These are phyloP conservation scores for Zygosaccharomyces sapae DNA, from an alignment of 1,139 yeast species.

Conservation along the genomic window DNA sequence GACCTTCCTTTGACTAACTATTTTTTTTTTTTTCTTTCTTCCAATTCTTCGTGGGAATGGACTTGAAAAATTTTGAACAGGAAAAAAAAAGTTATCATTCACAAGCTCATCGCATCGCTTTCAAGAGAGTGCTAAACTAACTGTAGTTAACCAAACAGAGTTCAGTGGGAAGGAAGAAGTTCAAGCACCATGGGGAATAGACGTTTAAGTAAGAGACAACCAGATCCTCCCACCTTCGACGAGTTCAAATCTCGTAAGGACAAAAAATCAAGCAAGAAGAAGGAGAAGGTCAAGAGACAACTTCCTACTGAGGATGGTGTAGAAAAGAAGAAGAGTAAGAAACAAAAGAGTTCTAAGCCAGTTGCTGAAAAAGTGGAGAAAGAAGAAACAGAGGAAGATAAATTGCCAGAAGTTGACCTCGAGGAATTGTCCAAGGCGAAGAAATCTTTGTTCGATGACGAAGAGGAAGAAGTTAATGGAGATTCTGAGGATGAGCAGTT, in stretches of 20 bases:
- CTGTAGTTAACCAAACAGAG: neutral
- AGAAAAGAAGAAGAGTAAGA: slow-evolving; percentile 30
- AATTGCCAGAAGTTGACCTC: slow-evolving; percentile 58
- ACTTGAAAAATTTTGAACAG: slow-evolving; percentile 14
- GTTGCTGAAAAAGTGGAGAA: slow-evolving; percentile 26
- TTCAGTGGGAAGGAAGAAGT: neutral
- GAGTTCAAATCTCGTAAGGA: slow-evolving; percentile 65
- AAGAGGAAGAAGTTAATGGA: slow-evolving; percentile 41
- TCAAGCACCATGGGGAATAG: slow-evolving; percentile 63
- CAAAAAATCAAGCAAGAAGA: slow-evolving; percentile 39
- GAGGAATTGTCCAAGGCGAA: slow-evolving; percentile 64
- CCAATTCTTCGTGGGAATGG: neutral
- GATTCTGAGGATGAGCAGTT: slow-evolving; percentile 40
- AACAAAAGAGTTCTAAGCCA: slow-evolving; percentile 22
- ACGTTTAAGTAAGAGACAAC: slow-evolving; percentile 87
- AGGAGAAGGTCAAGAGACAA: slow-evolving; percentile 32
- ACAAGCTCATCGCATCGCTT: slow-evolving; percentile 27
- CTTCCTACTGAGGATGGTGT: slow-evolving; percentile 17
- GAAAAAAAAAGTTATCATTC: slow-evolving; percentile 1
- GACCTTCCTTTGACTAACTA: neutral
- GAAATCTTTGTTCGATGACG: slow-evolving; percentile 71
- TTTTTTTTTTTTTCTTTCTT: slow-evolving; percentile 1
- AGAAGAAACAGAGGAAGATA: slow-evolving; percentile 39
- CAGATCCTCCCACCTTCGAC: slow-evolving; percentile 80
- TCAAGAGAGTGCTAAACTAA: neutral